Conservation (phyloP, 768 basidiomycete genomes). For the Naganishia vaughanmartiniae region DNA sequence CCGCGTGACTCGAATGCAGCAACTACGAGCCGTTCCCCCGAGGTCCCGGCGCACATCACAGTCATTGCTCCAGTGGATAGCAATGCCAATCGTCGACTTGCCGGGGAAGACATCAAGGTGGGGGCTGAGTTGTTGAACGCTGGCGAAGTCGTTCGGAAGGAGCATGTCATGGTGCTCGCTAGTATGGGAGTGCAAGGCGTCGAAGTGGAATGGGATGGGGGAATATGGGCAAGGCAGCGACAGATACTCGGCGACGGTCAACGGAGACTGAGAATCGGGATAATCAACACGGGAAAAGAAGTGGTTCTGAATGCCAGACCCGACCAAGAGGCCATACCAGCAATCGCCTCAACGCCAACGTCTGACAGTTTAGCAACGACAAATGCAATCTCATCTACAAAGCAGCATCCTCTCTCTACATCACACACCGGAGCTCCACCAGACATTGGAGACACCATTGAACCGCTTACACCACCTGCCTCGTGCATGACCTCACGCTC, state of each 20-base stretch:
- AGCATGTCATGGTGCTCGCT: slow-evolving; percentile 24
- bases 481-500: neutral
- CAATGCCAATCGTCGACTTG: slow-evolving; percentile 21
- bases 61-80: neutral
- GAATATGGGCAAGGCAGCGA: neutral
- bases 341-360: neutral
- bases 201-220: neutral
- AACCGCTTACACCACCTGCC: neutral
- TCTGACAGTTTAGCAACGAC: neutral
- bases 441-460: neutral
- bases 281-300: slow-evolving; percentile 29
- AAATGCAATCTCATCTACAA: neutral
- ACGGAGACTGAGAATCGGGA: slow-evolving; percentile 19
- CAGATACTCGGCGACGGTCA: neutral
- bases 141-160: slow-evolving; percentile 7
- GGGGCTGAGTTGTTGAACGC: neutral
- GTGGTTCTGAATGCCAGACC: slow-evolving; percentile 7
- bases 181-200: slow-evolving; percentile 20
- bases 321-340: too few species aligned
- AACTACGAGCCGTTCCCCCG: neutral
- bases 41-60: slow-evolving; percentile 18
- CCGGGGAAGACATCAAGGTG: slow-evolving; percentile 22
- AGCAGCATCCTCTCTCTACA: neutral
- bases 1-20: neutral
- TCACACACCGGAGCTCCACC: neutral